Conservation (phyloP, 73 alveolate genomes). For the Uronychia binucleata region DNA sequence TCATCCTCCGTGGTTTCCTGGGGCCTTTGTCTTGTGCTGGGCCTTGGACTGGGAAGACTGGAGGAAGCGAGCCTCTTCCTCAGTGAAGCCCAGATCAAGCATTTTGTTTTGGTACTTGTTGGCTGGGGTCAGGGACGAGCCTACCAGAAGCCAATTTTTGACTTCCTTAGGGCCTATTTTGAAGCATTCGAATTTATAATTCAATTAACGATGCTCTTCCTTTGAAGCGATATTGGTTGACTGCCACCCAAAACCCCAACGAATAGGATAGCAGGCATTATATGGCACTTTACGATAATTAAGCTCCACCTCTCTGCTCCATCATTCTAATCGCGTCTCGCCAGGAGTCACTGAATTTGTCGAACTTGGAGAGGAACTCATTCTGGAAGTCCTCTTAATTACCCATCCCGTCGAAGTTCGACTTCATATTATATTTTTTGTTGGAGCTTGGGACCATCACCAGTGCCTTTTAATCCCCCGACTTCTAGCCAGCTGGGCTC, state of each 20-base stretch:
- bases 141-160: not conserved
- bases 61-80: not conserved
- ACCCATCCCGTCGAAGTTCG: not conserved
- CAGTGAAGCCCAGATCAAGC: not conserved
- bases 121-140: not conserved
- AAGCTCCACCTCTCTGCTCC: constrained; percentile 1
- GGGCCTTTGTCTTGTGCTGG: not conserved
- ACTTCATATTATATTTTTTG: not conserved
- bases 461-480: not conserved
- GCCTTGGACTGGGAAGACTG: not conserved
- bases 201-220: too few species aligned
- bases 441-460: not conserved
- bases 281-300: too few species aligned
- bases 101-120: not conserved
- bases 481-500: not conserved
- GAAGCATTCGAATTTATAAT: not conserved
- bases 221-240: too few species aligned
- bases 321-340: not conserved
- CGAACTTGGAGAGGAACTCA: not conserved
- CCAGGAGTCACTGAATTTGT: not conserved
- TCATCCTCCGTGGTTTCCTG: not conserved
- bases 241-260: too few species aligned
- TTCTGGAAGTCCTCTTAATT: not conserved
- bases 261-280: too few species aligned
- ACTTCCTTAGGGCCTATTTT: not conserved